phyloP scores from a whole-genome alignment of 371 early-diverging fungal species.

The Rhizopus stolonifer region DNA sequence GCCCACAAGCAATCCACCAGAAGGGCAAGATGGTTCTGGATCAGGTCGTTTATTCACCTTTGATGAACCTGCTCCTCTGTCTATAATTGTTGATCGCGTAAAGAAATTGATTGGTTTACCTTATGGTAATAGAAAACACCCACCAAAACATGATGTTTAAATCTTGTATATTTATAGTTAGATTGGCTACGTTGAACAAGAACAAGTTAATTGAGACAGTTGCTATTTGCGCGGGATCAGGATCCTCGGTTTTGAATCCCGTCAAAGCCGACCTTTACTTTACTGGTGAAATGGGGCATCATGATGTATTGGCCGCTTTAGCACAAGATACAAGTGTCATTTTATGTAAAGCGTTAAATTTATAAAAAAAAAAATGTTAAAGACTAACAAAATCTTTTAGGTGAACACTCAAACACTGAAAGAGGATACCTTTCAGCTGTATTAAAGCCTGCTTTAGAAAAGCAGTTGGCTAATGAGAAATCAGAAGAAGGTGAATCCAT shows the following conservation, averaged over 20 bases:
- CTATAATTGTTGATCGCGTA: constrained; percentile 58
- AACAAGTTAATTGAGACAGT: constrained; percentile 67
- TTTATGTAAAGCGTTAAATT: constrained; percentile 59
- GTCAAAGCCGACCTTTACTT: constrained; percentile 73
- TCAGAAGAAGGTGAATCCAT: constrained; percentile 50
- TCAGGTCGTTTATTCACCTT: constrained; percentile 74
- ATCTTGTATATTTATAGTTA: constrained; percentile 42
- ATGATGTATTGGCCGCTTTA: constrained; percentile 83
- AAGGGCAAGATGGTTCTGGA: constrained; percentile 72
- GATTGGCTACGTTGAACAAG: constrained; percentile 67
- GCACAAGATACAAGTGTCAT: constrained; percentile 81
- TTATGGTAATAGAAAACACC: constrained; percentile 50
- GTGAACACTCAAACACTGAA: constrained; percentile 92
- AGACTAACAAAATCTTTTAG: constrained; percentile 24
- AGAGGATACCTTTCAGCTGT: constrained; percentile 85
- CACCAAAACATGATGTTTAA: not conserved
- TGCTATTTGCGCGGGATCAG: constrained; percentile 96
- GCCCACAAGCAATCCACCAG: constrained; percentile 55
- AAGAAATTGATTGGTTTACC: constrained; percentile 66
- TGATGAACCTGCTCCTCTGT: constrained; percentile 54
- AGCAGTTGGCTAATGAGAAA: constrained; percentile 44
- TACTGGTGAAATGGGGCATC: constrained; percentile 97
- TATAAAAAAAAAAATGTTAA: not conserved
- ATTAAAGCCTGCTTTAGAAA: constrained; percentile 65
- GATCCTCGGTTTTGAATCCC: constrained; percentile 58